Conservation (phyloP, 1,284 basidiomycete species). For the Moesziomyces sp. region DNA sequence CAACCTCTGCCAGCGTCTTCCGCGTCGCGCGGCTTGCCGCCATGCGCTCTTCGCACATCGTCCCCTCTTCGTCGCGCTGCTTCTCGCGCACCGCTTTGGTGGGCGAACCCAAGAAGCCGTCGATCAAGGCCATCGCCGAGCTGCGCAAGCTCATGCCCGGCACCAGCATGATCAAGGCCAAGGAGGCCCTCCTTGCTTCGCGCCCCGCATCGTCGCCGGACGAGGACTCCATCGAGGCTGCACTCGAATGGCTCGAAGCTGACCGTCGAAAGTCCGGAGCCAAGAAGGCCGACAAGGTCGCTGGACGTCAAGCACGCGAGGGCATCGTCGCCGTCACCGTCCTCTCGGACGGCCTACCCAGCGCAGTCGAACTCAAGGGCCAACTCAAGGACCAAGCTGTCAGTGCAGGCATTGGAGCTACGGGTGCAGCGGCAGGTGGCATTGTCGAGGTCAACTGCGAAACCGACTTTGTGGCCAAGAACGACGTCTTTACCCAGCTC, state of each 20-base stretch:
- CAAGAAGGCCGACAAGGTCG: conserved; percentile 84
- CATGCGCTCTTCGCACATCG: background rate
- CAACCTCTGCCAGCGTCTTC: conserved; percentile 3
- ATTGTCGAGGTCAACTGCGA: conserved; percentile 96
- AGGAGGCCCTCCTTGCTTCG: conserved; percentile 81
- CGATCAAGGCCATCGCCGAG: conserved; percentile 83
- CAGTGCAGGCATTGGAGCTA: conserved; percentile 54
- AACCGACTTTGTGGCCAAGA: conserved; percentile 93
- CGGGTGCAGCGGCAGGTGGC: conserved; percentile 73
- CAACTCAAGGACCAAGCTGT: conserved; percentile 65
- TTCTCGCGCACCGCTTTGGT: conserved; percentile 13
- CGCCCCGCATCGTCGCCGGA: conserved; percentile 33
- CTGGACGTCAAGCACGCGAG: conserved; percentile 78
- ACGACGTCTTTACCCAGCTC: conserved; percentile 82
- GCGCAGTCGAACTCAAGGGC: conserved; percentile 17
- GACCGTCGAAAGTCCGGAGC: conserved; percentile 79
- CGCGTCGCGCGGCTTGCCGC: conserved; percentile 12
- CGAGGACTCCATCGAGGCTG: conserved; percentile 79
- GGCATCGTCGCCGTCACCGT: conserved; percentile 82
- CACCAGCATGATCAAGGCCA: conserved; percentile 86
- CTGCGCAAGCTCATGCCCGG: conserved; percentile 78
- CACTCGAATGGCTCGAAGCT: conserved; percentile 82
- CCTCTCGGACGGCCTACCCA: conserved; percentile 73
- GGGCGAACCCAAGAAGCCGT: conserved; percentile 51
- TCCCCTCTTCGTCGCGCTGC: background rate